A percentile compares a stretch with the other conserved stretches of the same genome.
phyloP scores from a whole-genome alignment of 1,139 yeast genomes.

The Geotrichum candidum region DNA sequence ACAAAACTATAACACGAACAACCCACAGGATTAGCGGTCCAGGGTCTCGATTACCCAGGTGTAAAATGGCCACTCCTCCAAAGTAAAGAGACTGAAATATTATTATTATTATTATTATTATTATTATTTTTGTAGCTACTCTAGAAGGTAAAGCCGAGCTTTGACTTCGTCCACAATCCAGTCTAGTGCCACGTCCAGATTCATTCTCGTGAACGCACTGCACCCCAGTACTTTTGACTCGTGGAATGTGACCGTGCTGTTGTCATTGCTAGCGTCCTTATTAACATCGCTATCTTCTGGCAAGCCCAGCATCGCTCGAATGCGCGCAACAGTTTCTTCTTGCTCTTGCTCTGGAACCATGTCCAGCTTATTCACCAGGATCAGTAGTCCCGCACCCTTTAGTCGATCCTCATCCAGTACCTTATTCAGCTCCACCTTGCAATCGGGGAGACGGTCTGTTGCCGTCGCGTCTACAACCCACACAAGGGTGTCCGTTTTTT shows the following conservation, averaged over 20 bases:
- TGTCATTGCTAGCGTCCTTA: constrained; percentile 36
- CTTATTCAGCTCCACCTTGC: constrained; percentile 49
- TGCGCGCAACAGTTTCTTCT: constrained; percentile 23
- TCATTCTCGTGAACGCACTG: constrained; percentile 55
- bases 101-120: too few relatives aligned
- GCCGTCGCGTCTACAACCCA: constrained; percentile 87
- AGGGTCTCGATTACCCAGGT: neutral
- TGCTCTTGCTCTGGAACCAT: constrained; percentile 40
- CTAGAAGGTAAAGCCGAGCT: constrained; percentile 36
- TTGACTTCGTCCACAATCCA: constrained; percentile 46
- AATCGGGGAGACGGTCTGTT: constrained; percentile 57
- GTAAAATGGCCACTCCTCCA: neutral
- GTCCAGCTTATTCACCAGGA: constrained; percentile 43
- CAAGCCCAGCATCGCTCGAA: constrained; percentile 28
- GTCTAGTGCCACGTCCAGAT: constrained; percentile 43
- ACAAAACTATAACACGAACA: neutral
- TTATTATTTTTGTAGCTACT: constrained; percentile 17
- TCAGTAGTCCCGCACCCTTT: constrained; percentile 49
- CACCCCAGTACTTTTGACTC: constrained; percentile 40
- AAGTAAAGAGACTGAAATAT: neutral
- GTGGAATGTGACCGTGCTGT: constrained; percentile 35
- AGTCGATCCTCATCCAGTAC: neutral
- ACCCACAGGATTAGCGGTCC: neutral
- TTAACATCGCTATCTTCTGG: constrained; percentile 21
- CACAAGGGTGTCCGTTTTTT: constrained; percentile 71